phyloP scores from a whole-genome alignment of 108 stramenopile genomes.

The Pseudonitzschia multistriata region DNA sequence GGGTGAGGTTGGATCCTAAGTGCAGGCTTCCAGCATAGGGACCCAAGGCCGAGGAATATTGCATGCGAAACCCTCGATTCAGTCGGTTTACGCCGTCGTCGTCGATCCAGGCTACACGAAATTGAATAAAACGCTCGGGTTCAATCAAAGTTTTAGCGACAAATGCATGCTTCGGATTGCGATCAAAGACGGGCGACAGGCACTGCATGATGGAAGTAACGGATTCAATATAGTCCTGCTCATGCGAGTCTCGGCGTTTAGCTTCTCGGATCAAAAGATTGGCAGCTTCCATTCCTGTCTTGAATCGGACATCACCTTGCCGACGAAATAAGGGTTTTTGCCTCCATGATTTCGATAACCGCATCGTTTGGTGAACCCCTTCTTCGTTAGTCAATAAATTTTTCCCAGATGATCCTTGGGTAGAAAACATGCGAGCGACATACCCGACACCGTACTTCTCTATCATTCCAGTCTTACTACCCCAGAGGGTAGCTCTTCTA shows the following conservation, averaged over 20 bases:
- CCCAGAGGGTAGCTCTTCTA: neutral
- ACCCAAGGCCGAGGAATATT: constrained; percentile 88
- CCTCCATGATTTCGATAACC: constrained; percentile 75
- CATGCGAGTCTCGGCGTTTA: constrained; percentile 86
- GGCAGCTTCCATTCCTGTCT: constrained; percentile 90
- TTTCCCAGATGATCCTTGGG: neutral
- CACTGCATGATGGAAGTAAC: constrained; percentile 70
- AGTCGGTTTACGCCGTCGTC: constrained; percentile 77
- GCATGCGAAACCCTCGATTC: constrained; percentile 87
- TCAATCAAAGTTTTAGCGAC: constrained; percentile 93
- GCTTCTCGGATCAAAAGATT: constrained; percentile 85
- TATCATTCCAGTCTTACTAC: neutral
- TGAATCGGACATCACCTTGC: constrained; percentile 91
- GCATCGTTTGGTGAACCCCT: constrained; percentile 87
- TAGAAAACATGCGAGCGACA: neutral
- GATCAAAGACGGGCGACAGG: constrained; percentile 91
- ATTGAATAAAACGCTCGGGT: constrained; percentile 86
- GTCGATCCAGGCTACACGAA: constrained; percentile 90
- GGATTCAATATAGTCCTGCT: constrained; percentile 81
- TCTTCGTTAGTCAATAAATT: constrained; percentile 46
- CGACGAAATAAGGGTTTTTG: constrained; percentile 93
- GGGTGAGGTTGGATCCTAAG: constrained; percentile 83
- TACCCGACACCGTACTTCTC: constrained; percentile 2
- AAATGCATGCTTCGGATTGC: constrained; percentile 94
- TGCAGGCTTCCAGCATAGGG: constrained; percentile 94